phyloP scores from a whole-genome alignment of 495 filamentous ascomycete species.

The Daldinia loculata region DNA sequence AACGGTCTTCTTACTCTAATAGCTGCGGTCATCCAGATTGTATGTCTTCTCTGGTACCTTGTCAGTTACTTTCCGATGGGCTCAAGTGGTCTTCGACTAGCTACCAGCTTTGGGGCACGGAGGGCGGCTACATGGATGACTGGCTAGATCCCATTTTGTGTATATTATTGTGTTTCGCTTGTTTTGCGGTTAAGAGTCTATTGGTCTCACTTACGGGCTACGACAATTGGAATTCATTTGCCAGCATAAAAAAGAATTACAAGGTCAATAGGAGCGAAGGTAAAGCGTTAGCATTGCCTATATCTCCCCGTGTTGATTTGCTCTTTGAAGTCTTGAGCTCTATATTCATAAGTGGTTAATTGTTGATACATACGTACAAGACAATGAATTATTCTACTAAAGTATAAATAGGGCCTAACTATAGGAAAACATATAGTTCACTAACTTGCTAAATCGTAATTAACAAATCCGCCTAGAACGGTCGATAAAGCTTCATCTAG shows the following conservation, averaged over 20 bases:
- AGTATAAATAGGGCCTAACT: neutral
- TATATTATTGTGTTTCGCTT: conserved; percentile 14
- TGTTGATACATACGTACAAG: neutral
- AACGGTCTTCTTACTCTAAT: conserved; percentile 83
- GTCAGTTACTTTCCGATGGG: conserved; percentile 99
- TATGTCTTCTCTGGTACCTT: conserved; percentile 88
- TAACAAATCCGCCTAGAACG: neutral
- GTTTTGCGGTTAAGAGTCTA: neutral
- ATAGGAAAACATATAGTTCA: neutral
- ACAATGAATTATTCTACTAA: neutral
- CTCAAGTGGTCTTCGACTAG: conserved; percentile 84
- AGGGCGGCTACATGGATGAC: conserved; percentile 90
- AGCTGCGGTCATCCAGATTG: conserved; percentile 82
- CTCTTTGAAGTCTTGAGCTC: neutral
- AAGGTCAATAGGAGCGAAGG: conserved; percentile 3
- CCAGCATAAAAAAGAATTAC: conserved; percentile 3
- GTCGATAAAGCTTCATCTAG: conserved; percentile 2
- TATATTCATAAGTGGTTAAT: neutral
- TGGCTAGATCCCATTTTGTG: conserved; percentile 56
- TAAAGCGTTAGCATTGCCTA: neutral
- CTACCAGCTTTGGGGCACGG: conserved; percentile 83
- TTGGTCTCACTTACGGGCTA: neutral
- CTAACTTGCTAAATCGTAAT: neutral
- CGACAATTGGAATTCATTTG: neutral
- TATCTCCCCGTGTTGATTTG: neutral